Evolutionary conservation across 1,284 basidiomycete genomes (phyloP).

Genomic region (Cryptococcus deneoformans): DNA sequence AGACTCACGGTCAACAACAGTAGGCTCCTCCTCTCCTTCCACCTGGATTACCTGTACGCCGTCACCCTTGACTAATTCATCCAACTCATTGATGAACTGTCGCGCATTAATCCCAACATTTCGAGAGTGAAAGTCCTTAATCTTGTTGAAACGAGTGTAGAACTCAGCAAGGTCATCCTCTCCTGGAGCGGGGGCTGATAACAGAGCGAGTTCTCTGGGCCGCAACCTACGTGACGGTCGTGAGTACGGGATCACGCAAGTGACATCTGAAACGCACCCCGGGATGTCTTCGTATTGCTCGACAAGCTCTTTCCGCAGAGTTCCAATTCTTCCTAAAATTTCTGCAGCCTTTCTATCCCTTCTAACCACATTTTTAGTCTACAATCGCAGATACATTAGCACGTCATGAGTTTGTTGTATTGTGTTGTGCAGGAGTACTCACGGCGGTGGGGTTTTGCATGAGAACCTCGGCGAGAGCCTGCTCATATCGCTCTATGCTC

Average conservation of each 20-base stretch:
- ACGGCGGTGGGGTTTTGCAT: slow-evolving; percentile 48
- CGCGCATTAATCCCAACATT: slow-evolving; percentile 84
- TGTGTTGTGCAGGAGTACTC: slow-evolving; percentile 18
- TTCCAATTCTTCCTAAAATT: slow-evolving; percentile 75
- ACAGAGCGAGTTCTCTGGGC: slow-evolving; percentile 42
- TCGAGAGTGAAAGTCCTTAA: slow-evolving; percentile 93
- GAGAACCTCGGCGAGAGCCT: slow-evolving; percentile 55
- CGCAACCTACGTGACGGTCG: slow-evolving; percentile 51
- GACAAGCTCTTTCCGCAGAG: slow-evolving; percentile 64
- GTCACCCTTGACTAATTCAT: slow-evolving; percentile 58
- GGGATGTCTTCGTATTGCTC: slow-evolving; percentile 71
- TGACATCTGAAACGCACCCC: slow-evolving; percentile 37
- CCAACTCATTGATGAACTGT: slow-evolving; percentile 75
- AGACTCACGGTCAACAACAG: slow-evolving; percentile 52
- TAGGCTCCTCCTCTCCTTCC: slow-evolving; percentile 68
- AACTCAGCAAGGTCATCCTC: slow-evolving; percentile 84
- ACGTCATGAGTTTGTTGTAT: neutral
- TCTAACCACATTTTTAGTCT: slow-evolving; percentile 56
- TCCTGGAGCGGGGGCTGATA: slow-evolving; percentile 52
- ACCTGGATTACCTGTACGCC: slow-evolving; percentile 50
- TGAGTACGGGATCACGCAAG: neutral
- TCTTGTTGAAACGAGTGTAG: slow-evolving; percentile 87
- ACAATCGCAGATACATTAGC: slow-evolving; percentile 15
- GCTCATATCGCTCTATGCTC: slow-evolving; percentile 85
- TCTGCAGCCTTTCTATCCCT: slow-evolving; percentile 85